These are phyloP conservation scores for Lithospermum erythrorhizon DNA, from an alignment of 257 asterid species.

Conservation along the genomic window DNA sequence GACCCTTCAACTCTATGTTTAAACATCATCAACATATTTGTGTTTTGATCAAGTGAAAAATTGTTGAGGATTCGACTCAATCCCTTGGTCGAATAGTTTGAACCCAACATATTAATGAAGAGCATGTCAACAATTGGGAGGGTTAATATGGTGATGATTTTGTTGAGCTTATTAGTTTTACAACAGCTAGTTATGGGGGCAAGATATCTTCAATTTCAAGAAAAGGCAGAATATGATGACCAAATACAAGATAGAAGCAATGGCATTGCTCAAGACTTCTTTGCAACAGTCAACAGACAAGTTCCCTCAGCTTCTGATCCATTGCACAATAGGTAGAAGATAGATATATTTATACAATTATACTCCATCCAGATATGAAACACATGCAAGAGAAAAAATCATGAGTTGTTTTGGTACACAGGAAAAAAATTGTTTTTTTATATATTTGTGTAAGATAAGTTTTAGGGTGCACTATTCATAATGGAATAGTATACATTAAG, in stretches of 20 bases:
- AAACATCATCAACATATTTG: no score
- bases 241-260: neutral
- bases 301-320: slow-evolving; percentile 39
- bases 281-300: slow-evolving; percentile 27
- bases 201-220: slow-evolving; percentile 15
- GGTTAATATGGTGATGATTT: slow-evolving; percentile 5
- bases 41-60: no score
- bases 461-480: no score
- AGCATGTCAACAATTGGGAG: neutral
- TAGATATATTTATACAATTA: neutral
- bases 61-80: no score
- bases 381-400: no score
- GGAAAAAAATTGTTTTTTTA: no score
- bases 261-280: slow-evolving; percentile 10
- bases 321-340: slow-evolving; percentile 24
- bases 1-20: no score
- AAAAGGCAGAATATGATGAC: slow-evolving; percentile 5
- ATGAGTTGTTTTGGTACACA: neutral
- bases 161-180: slow-evolving; percentile 11
- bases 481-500: no score
- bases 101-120: neutral
- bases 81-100: no score
- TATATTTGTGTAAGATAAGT: no score
- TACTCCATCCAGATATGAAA: no score
- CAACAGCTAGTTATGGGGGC: slow-evolving; percentile 20